Conservation (phyloP, 2,329 filamentous ascomycete genomes). For the Fusarium sororula region DNA sequence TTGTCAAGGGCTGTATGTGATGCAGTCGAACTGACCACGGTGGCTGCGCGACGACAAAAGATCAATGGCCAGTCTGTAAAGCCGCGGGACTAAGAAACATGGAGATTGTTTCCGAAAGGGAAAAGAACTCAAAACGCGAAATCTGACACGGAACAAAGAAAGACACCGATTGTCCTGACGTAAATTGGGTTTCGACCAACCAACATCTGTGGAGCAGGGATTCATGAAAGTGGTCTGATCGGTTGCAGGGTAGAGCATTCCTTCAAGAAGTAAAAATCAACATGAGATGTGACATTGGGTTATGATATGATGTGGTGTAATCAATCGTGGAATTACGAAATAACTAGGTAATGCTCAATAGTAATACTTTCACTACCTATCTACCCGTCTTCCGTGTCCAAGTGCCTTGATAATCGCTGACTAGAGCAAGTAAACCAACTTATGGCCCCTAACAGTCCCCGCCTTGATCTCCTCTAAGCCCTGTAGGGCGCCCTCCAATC, state of each 20-base stretch:
- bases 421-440: neutral
- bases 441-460: neutral
- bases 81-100: neutral
- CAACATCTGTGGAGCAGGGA: neutral
- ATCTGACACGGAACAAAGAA: neutral
- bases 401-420: neutral
- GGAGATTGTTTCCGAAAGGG: neutral
- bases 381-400: neutral
- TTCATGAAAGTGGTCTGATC: neutral
- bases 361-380: neutral
- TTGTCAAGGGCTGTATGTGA: neutral
- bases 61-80: neutral
- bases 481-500: neutral
- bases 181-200: neutral
- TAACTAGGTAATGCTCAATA: neutral
- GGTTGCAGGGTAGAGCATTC: neutral
- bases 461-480: constrained; percentile 6
- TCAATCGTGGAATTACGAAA: neutral
- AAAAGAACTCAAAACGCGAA: neutral
- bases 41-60: neutral
- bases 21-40: neutral
- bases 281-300: neutral
- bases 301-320: neutral
- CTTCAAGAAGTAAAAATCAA: neutral
- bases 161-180: neutral